Evolutionary conservation across 2,329 filamentous ascomycete species (phyloP), one percentile per base, ranked within the genome.

Genomic region (Cladobotryum mycophilum): DNA sequence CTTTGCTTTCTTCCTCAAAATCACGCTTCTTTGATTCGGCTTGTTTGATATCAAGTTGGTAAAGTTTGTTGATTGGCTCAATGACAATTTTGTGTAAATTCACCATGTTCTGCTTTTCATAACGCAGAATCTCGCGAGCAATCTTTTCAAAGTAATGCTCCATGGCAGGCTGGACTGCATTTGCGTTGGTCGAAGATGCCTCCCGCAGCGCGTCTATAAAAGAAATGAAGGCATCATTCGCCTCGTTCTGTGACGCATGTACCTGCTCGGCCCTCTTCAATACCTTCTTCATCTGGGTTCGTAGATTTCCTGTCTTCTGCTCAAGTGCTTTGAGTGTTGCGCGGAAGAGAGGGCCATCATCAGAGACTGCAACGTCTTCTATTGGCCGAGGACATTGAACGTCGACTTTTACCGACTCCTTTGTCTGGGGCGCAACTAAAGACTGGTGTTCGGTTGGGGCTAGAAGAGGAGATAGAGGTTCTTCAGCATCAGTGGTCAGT

Each of bases 121-220:
- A 97, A 1, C 74, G 69, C 36, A 96, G 72, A 42, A 99, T 96
- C 64, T 97, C 89, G 54, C 86, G 84, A 3, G 92, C 91, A 58
- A 96, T 97, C 62, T 91, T 95, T 69, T 97, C 91, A 62, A 97
- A 99, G 66, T 99, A 99, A 67, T 99, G 91, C 55, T 99, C 93
- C 53, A 99, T 79, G 4, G 92, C 93, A 14, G 93, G 95, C 63
- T 95, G 89, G n/a, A 99, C 91, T 1, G 92, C 93, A 62, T 95
- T 96, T 45, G 90, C 88, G 64, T 97, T 97, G 12, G 91, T 95
- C 0, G 82, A 83, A 1, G 91, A 90, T 1, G 90, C 89, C 63
- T 97, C 93, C 55, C 86, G 83, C 33, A 99, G 74, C 4, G 92
- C 86, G 13, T 92, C 88, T 65, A 95, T 85, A 60, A 99, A 95